These are phyloP conservation scores for Ophiosphaerella korrae DNA, from an alignment of 2,329 filamentous ascomycete species.

Conservation along the genomic window DNA sequence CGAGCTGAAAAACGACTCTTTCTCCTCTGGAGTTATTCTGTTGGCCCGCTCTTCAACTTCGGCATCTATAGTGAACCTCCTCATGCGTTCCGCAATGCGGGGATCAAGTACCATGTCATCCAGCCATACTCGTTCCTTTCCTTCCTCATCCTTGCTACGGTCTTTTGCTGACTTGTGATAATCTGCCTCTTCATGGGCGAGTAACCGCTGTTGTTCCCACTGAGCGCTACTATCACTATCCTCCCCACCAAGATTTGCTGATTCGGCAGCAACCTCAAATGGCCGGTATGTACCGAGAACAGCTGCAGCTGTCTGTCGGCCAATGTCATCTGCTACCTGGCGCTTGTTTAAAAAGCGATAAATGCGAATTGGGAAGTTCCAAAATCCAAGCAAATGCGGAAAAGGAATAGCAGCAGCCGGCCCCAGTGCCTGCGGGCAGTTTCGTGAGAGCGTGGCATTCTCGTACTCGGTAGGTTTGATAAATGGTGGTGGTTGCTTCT, in stretches of 20 bases:
- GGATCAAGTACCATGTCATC: slow-evolving; percentile 76
- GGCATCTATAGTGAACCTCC: slow-evolving; percentile 70
- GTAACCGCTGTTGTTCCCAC: slow-evolving; percentile 68
- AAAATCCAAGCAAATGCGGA: slow-evolving; percentile 90
- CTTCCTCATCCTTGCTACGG: slow-evolving; percentile 54
- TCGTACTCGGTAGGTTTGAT: slow-evolving; percentile 80
- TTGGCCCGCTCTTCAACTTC: slow-evolving; percentile 72
- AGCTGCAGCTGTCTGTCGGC: slow-evolving; percentile 82
- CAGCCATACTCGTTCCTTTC: slow-evolving; percentile 70
- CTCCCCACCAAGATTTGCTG: slow-evolving; percentile 34
- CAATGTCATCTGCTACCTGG: slow-evolving; percentile 82
- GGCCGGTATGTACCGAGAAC: slow-evolving; percentile 67
- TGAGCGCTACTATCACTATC: slow-evolving; percentile 38
- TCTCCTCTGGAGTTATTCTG: slow-evolving; percentile 20
- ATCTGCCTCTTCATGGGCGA: slow-evolving; percentile 74
- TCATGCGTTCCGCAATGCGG: slow-evolving; percentile 79
- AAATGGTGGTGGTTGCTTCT: slow-evolving; percentile 66
- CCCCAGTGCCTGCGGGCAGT: slow-evolving; percentile 72
- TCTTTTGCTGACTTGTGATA: slow-evolving; percentile 81
- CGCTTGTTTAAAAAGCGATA: slow-evolving; percentile 87
- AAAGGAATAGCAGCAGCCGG: slow-evolving; percentile 76
- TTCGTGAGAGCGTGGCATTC: slow-evolving; percentile 65
- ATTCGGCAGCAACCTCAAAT: slow-evolving; percentile 42
- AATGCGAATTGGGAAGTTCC: slow-evolving; percentile 84
- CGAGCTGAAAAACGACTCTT: slow-evolving; percentile 35